Percentiles rank a stretch among this genome's conserved stretches.
Evolutionary conservation across 441 rosid genomes (phyloP).

Genomic region (California macrophylla): DNA sequence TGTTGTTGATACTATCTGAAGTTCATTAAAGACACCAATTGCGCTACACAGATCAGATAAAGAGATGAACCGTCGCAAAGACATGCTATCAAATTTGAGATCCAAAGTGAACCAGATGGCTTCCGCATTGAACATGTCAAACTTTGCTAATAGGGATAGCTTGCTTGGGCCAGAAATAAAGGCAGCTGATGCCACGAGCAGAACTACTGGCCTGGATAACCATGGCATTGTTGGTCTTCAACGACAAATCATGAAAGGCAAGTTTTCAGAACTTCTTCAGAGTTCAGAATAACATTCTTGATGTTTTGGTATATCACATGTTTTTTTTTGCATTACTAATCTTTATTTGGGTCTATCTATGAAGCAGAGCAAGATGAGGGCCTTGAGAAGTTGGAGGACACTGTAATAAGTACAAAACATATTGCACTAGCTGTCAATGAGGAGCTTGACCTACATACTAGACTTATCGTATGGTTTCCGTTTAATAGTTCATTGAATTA

Average conservation of each 20-base stretch:
- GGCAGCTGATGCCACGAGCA: conserved; percentile 45
- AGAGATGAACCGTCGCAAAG: conserved; percentile 89
- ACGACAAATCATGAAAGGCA: conserved; percentile 80
- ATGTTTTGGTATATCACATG: conserved; percentile 2
- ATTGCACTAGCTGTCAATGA: conserved; percentile 87
- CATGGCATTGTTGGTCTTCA: conserved; percentile 79
- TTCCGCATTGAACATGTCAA: conserved; percentile 69
- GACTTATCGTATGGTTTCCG: conserved; percentile 61
- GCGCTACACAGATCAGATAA: conserved; percentile 57
- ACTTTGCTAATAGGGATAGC: conserved; percentile 72
- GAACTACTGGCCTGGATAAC: conserved; percentile 70
- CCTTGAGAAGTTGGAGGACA: conserved; percentile 77
- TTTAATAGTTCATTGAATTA: background rate
- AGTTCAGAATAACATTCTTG: background rate
- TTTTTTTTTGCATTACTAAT: conserved; percentile 7
- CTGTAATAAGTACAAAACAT: conserved; percentile 81
- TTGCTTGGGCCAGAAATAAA: conserved; percentile 77
- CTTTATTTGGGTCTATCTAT: conserved; percentile 13
- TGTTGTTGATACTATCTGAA: background rate
- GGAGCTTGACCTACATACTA: conserved; percentile 79
- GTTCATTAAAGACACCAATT: conserved; percentile 5
- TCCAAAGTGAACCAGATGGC: conserved; percentile 78
- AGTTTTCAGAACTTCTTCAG: conserved; percentile 23
- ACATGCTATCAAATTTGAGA: conserved; percentile 61
- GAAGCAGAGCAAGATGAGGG: conserved; percentile 93